Percentiles rank a stretch among this genome's conserved stretches.
These are phyloP conservation scores for Boechera retrofracta DNA, from an alignment of 345 rosid species.

Conservation along the genomic window DNA sequence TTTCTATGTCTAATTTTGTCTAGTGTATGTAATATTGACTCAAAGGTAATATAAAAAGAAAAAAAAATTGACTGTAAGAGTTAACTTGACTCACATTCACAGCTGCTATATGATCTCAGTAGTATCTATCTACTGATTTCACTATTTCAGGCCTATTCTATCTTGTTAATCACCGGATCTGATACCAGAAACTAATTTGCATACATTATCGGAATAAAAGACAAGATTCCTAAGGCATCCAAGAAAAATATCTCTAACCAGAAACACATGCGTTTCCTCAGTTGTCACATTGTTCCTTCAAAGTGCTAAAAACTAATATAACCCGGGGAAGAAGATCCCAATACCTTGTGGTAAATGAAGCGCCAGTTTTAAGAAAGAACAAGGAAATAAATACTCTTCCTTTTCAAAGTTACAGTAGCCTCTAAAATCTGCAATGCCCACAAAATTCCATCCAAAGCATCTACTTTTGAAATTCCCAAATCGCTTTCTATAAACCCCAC, in stretches of 20 bases:
- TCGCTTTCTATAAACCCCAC: conserved; percentile 10
- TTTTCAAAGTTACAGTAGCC: conserved; percentile 9
- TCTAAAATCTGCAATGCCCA: conserved; percentile 13
- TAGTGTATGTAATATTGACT: conserved; percentile 21
- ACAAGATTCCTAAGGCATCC: conserved; percentile 1
- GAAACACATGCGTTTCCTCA: conserved; percentile 4
- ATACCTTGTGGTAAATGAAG: conserved; percentile 31
- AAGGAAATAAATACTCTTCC: background rate
- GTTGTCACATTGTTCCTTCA: conserved; percentile 2
- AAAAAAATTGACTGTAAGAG: conserved; percentile 29
- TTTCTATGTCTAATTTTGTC: conserved; percentile 24
- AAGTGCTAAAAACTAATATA: conserved; percentile 11
- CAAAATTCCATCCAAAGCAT: conserved; percentile 56
- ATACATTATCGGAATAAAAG: conserved; percentile 12
- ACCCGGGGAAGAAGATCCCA: conserved; percentile 1
- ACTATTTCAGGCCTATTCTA: background rate
- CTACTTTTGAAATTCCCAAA: conserved; percentile 40
- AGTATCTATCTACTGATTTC: conserved; percentile 1
- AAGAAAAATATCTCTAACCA: background rate
- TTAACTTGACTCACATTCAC: conserved; percentile 13
- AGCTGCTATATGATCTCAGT: conserved; percentile 2
- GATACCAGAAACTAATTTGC: background rate
- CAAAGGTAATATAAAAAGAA: background rate
- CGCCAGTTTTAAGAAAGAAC: background rate
- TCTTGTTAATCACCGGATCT: background rate